phyloP scores from a whole-genome alignment of 768 basidiomycete genomes.

The Trichaptum fuscoviolaceum region DNA sequence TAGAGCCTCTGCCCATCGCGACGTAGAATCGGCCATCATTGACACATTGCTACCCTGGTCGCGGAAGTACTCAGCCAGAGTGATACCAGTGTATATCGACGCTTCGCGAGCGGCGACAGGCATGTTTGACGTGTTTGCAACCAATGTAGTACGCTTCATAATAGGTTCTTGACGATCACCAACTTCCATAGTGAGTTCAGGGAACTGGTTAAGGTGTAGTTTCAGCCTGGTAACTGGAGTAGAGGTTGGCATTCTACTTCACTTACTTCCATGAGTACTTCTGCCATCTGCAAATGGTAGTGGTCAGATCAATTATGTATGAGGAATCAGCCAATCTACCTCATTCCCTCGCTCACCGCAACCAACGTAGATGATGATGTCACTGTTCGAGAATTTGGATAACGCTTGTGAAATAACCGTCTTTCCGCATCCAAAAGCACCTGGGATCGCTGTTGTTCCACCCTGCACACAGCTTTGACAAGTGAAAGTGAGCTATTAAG shows the following conservation, averaged over 20 bases:
- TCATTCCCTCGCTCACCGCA: slow-evolving; percentile 99
- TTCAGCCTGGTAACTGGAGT: slow-evolving; percentile 7
- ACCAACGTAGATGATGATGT: slow-evolving; percentile 98
- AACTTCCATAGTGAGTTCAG: slow-evolving; percentile 88
- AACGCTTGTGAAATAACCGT: slow-evolving; percentile 98
- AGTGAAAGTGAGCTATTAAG: slow-evolving; percentile 5
- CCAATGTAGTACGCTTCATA: slow-evolving; percentile 99
- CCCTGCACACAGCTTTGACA: slow-evolving; percentile 82
- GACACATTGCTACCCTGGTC: slow-evolving; percentile 97
- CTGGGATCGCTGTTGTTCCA: slow-evolving; percentile 95
- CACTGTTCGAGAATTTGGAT: slow-evolving; percentile 98
- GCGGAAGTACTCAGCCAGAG: slow-evolving; percentile 98
- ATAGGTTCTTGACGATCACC: slow-evolving; percentile 94
- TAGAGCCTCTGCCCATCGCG: slow-evolving; percentile 98
- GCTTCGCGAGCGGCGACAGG: slow-evolving; percentile 99
- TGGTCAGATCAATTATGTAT: slow-evolving; percentile 8
- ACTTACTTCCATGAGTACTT: slow-evolving; percentile 93
- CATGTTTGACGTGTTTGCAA: slow-evolving; percentile 99
- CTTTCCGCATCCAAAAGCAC: slow-evolving; percentile 98
- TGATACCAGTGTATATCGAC: slow-evolving; percentile 99
- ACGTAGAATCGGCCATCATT: slow-evolving; percentile 99
- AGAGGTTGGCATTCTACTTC: slow-evolving; percentile 8
- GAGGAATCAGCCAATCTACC: slow-evolving; percentile 33
- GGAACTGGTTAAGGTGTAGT: slow-evolving; percentile 48
- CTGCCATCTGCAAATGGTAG: slow-evolving; percentile 63